Evolutionary conservation across 2,329 filamentous ascomycete species (phyloP).

Genomic region (Pseudopyricularia cyperi): DNA sequence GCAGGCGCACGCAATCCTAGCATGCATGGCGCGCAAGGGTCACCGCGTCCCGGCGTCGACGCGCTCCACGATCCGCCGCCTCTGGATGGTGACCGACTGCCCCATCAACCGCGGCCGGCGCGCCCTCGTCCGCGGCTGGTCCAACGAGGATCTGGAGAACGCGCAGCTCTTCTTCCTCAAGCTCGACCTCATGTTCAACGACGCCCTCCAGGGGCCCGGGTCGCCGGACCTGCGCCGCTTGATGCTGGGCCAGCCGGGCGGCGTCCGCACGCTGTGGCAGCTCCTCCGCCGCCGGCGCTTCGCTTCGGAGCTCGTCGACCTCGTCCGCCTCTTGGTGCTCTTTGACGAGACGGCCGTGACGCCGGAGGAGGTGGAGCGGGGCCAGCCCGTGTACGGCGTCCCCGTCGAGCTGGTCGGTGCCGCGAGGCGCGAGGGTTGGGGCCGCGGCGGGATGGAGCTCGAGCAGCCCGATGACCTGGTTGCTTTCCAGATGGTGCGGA

Average conservation of each 20-base stretch:
- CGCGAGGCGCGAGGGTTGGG: slow-evolving; percentile 44
- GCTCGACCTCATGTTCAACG: slow-evolving; percentile 55
- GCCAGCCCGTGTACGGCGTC: slow-evolving; percentile 25
- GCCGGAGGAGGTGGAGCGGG: neutral
- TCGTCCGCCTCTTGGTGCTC: slow-evolving; percentile 42
- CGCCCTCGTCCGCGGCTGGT: slow-evolving; percentile 45
- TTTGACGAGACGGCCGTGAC: slow-evolving; percentile 29
- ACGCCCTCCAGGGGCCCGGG: slow-evolving; percentile 42
- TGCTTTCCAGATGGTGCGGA: slow-evolving; percentile 36
- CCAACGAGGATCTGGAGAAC: slow-evolving; percentile 45
- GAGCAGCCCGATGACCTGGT: slow-evolving; percentile 45
- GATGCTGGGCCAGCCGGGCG: slow-evolving; percentile 43
- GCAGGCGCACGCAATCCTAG: slow-evolving; percentile 48
- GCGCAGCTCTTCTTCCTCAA: slow-evolving; percentile 57
- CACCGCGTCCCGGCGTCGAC: slow-evolving; percentile 34
- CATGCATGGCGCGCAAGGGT: slow-evolving; percentile 42
- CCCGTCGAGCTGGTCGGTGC: slow-evolving; percentile 36
- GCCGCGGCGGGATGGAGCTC: slow-evolving; percentile 29
- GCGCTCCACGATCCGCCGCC: slow-evolving; percentile 28
- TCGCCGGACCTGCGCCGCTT: slow-evolving; percentile 31
- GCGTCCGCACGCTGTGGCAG: slow-evolving; percentile 41
- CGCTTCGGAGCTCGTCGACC: slow-evolving; percentile 28
- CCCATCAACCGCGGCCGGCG: slow-evolving; percentile 41
- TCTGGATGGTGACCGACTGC: slow-evolving; percentile 64
- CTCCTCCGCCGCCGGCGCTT: slow-evolving; percentile 45